phyloP scores from a whole-genome alignment of 192 early-diverging fungal genomes.

The Coemansia sp. region DNA sequence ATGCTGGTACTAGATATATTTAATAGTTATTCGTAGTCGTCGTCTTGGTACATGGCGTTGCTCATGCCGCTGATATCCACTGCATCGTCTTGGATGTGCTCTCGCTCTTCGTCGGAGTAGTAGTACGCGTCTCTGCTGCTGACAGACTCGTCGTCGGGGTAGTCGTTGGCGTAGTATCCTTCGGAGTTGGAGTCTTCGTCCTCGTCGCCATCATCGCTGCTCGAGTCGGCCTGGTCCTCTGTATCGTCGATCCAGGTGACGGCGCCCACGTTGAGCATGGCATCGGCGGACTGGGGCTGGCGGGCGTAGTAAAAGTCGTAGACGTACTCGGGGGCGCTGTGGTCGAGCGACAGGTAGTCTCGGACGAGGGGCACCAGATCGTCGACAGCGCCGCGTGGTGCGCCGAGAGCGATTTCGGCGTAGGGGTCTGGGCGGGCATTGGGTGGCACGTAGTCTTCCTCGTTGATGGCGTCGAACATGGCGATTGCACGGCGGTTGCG shows the following conservation, averaged over 20 bases:
- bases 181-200: conserved; percentile 74
- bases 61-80: conserved; percentile 8
- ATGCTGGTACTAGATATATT: conserved; percentile 65
- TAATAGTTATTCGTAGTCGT: conserved; percentile 1
- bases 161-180: conserved; percentile 79
- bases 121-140: conserved; percentile 28
- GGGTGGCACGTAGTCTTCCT: conserved; percentile 38
- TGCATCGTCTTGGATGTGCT: neutral
- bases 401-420: conserved; percentile 18
- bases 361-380: conserved; percentile 73
- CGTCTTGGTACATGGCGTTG: neutral
- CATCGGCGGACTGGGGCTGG: conserved; percentile 18
- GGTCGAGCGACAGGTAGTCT: conserved; percentile 58
- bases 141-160: conserved; percentile 66
- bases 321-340: conserved; percentile 61
- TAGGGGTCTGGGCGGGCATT: conserved; percentile 14
- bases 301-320: conserved; percentile 76
- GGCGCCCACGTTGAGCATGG: conserved; percentile 15
- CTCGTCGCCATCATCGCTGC: conserved; percentile 39
- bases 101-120: conserved; percentile 35
- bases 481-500: conserved; percentile 42
- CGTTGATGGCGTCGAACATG: conserved; percentile 70
- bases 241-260: conserved; percentile 59
- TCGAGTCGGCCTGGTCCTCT: conserved; percentile 46
- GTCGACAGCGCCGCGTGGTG: conserved; percentile 47